Evolutionary conservation across 2,329 filamentous ascomycete genomes (phyloP).

Genomic region (Aspergillus sp.): DNA sequence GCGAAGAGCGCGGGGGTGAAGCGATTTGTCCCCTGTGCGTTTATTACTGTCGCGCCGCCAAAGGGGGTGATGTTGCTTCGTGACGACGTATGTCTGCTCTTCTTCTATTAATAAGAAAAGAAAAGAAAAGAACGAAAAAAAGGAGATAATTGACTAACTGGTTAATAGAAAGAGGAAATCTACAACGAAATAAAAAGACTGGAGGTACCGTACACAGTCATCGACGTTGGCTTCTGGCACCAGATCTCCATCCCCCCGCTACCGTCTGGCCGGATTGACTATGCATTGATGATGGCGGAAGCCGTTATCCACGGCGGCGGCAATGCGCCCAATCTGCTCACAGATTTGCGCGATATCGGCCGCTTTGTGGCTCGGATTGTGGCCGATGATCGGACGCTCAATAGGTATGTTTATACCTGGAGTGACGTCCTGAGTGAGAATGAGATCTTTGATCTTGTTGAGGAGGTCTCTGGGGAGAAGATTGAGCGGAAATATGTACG

Average conservation of each 20-base stretch:
- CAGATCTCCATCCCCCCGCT: constrained; percentile 43
- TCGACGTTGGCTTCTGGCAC: constrained; percentile 57
- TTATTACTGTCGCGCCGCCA: constrained; percentile 36
- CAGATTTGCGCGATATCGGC: constrained; percentile 1
- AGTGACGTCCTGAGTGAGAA: not conserved
- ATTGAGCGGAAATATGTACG: not conserved
- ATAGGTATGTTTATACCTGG: not conserved
- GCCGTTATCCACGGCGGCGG: not conserved
- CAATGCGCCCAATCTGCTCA: not conserved
- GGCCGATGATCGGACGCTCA: not conserved
- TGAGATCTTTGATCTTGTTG: not conserved
- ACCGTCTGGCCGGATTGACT: constrained; percentile 24
- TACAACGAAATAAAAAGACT: constrained; percentile 46
- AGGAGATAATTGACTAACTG: not conserved
- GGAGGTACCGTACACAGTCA: constrained; percentile 51
- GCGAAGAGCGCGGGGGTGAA: constrained; percentile 47
- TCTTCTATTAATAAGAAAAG: too few species aligned
- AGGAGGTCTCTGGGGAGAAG: constrained; percentile 1
- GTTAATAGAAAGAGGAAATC: constrained; percentile 47
- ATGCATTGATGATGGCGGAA: not conserved
- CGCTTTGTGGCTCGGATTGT: constrained; percentile 4
- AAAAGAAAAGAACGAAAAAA: not conserved
- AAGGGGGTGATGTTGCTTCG: constrained; percentile 34
- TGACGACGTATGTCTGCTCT: too few species aligned
- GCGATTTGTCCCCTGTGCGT: constrained; percentile 50